Conservation (phyloP, 306 rosid genomes). For the Vicia sativa region DNA sequence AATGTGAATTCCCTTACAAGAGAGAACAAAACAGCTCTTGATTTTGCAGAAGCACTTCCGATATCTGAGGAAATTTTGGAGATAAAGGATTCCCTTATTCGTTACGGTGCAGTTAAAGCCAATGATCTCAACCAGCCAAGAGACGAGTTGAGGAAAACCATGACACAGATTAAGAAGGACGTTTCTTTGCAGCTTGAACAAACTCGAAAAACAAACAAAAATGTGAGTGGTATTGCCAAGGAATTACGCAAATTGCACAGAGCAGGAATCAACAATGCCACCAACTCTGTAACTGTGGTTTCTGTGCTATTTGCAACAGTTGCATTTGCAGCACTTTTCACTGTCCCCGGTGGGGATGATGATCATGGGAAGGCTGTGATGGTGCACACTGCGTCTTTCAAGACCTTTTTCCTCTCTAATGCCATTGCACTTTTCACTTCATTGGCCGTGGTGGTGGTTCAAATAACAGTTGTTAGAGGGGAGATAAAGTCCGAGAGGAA, state of each 20-base stretch:
- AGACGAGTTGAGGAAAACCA: conserved; percentile 77
- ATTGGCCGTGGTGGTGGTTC: conserved; percentile 82
- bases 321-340: conserved; percentile 84
- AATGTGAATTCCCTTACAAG: conserved; percentile 77
- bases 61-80: conserved; percentile 65
- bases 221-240: conserved; percentile 72
- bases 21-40: conserved; percentile 81
- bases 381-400: conserved; percentile 52
- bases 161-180: conserved; percentile 72
- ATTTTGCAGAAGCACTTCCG: conserved; percentile 80
- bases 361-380: conserved; percentile 57
- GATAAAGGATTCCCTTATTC: conserved; percentile 63
- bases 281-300: conserved; percentile 84
- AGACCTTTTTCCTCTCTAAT: conserved; percentile 69
- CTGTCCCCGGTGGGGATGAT: conserved; percentile 82
- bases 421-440: conserved; percentile 80
- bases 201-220: conserved; percentile 75
- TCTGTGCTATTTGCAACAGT: conserved; percentile 87
- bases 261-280: conserved; percentile 77
- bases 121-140: conserved; percentile 82
- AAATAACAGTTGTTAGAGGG: conserved; percentile 85
- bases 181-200: conserved; percentile 86
- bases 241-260: conserved; percentile 75
- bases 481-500: conserved; percentile 72
- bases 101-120: conserved; percentile 64